These are phyloP conservation scores for Toxoplasma gondii DNA, from an alignment of 169 alveolate species.

Conservation along the genomic window DNA sequence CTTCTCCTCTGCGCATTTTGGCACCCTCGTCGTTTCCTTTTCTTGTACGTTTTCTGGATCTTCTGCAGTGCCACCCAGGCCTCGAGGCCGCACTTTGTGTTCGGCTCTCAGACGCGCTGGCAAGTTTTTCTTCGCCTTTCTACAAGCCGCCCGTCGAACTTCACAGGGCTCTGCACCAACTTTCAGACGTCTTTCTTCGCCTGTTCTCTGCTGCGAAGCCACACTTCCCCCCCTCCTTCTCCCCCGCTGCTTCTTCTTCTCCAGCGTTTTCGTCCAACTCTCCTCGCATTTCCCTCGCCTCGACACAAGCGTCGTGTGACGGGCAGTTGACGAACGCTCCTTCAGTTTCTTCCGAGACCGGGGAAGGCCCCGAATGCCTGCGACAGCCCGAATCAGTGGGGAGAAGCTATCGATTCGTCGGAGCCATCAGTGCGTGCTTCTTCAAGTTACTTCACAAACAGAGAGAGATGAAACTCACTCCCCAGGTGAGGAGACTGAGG, in stretches of 20 bases:
- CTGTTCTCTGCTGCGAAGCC: constrained; percentile 2
- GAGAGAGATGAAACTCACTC: neutral
- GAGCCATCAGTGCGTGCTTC: neutral
- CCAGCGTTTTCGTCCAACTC: neutral
- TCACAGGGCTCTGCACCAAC: neutral
- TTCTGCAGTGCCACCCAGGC: neutral
- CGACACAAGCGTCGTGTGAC: neutral
- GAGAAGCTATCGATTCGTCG: neutral
- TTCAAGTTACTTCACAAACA: neutral
- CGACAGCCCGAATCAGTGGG: neutral
- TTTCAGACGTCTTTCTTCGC: neutral
- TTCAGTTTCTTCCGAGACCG: too few relatives aligned
- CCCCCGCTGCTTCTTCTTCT: neutral
- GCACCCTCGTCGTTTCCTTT: too few relatives aligned
- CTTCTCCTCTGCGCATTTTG: too few relatives aligned
- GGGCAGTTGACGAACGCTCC: too few relatives aligned
- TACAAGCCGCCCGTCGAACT: neutral
- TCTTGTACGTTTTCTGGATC: too few relatives aligned
- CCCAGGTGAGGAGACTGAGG: neutral
- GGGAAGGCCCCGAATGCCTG: neutral
- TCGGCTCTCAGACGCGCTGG: neutral
- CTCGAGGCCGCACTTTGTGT: neutral
- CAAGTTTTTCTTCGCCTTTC: neutral
- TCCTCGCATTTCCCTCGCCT: neutral
- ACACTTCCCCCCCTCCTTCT: neutral